Evolutionary conservation across 129 eudicot species (phyloP).

Genomic region (Sambucus nigra): DNA sequence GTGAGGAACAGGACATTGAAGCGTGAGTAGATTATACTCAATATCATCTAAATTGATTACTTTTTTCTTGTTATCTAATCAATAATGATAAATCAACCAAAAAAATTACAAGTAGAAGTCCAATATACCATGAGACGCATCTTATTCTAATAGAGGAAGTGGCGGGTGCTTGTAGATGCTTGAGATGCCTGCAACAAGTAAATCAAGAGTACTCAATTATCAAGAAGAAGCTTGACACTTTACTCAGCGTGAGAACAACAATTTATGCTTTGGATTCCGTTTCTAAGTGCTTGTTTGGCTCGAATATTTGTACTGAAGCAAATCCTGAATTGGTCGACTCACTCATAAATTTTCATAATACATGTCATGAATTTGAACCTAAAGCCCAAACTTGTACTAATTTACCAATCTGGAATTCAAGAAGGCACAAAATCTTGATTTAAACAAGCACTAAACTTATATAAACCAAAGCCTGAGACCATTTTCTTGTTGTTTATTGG

Average conservation of each 20-base stretch:
- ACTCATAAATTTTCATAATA: too few species aligned
- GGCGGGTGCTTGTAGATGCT: slow-evolving; percentile 39
- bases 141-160: neutral
- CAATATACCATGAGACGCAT: too few species aligned
- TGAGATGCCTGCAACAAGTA: slow-evolving; percentile 48
- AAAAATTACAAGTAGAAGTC: too few species aligned
- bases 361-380: too few species aligned
- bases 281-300: too few species aligned
- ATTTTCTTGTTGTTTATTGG: neutral
- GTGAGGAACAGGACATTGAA: slow-evolving; percentile 48
- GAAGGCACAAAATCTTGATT: neutral
- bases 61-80: neutral
- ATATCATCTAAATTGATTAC: neutral
- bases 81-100: neutral
- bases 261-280: too few species aligned
- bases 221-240: slow-evolving; percentile 67
- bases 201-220: slow-evolving; percentile 60
- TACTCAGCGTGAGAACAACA: slow-evolving; percentile 40
- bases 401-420: too few species aligned
- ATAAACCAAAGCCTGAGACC: neutral
- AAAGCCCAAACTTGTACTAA: too few species aligned
- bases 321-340: too few species aligned
- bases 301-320: too few species aligned
- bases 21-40: slow-evolving; percentile 27
- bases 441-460: too few species aligned